Evolutionary conservation across 805 yeast genomes (phyloP).

Genomic region (Candida pseudofarinosa): DNA sequence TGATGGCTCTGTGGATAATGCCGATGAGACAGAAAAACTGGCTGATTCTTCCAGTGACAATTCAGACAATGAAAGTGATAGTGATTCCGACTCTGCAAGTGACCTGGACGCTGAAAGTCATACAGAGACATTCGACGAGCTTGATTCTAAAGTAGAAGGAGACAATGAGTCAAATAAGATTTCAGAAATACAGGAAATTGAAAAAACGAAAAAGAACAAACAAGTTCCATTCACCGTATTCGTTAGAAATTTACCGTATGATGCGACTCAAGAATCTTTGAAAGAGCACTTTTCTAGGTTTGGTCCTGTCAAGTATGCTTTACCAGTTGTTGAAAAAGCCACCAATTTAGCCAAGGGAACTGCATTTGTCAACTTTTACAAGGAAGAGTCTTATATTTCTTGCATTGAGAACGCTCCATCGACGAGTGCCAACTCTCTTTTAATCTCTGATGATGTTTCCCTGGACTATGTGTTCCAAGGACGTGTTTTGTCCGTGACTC

Average conservation of each 20-base stretch:
- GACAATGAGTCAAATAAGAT: constrained; percentile 16
- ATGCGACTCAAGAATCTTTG: constrained; percentile 78
- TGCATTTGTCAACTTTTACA: constrained; percentile 84
- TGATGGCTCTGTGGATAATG: constrained; percentile 32
- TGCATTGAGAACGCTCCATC: constrained; percentile 81
- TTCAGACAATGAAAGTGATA: constrained; percentile 24
- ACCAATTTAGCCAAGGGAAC: constrained; percentile 90
- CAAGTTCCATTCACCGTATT: constrained; percentile 73
- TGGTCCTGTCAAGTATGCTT: constrained; percentile 87
- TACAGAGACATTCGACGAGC: constrained; percentile 23
- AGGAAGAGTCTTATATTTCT: constrained; percentile 55
- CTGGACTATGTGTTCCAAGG: constrained; percentile 90
- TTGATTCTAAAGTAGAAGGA: constrained; percentile 32
- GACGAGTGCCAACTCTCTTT: constrained; percentile 53
- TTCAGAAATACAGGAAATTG: constrained; percentile 2
- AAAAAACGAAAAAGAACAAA: constrained; percentile 46
- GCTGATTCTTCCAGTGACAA: constrained; percentile 20
- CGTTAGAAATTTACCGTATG: constrained; percentile 91
- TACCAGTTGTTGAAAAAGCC: constrained; percentile 84
- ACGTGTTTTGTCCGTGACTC: constrained; percentile 75
- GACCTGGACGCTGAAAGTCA: constrained; percentile 28
- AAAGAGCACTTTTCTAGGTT: constrained; percentile 75
- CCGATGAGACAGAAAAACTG: constrained; percentile 24
- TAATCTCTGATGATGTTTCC: constrained; percentile 89
- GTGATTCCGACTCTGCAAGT: constrained; percentile 26